Base-by-base conservation (phyloP, 2,329 filamentous ascomycete species). In the Beauveria sp. region DNA sequence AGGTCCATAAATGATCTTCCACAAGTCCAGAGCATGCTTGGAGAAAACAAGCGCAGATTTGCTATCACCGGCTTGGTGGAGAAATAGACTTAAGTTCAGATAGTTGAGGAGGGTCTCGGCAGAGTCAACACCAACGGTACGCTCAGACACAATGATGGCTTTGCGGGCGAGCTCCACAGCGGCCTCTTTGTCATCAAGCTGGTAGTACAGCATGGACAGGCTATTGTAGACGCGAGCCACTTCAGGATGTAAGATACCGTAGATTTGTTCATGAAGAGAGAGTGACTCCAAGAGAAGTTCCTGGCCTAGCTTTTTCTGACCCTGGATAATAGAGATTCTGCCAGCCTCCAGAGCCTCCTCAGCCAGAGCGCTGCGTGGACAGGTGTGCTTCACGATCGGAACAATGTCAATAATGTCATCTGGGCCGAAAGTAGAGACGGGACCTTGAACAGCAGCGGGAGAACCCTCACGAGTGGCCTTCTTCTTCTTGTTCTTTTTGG, bases 211-310 rank as follows among this genome's bases (percentile, higher is more conserved):
- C 81, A 96, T 96, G 3, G 95, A 96, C 51, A 99, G 77, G 58
- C 90, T 92, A 76, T 96, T 93, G 80, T 99, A 99, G 31, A 96
- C 89, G 66, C 93, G 88, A 52, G 93, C 95, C 63, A 98, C 93
- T 76, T 99, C 95, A 1, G 95, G 93, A 73, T 99, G 95, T 28
- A 99, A 82, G 62, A 98, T 96, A 64, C 95, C 95, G 70, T 99
- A 99, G 67, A 99, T 98, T 75, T 99, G 95, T 80, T 99, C 95
- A 71, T 99, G 93, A 49, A 99, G 80, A 51, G 95, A 96, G 64
- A 99, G 79, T 43, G 93, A 97, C 76, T 99, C 95, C n/a, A 98
- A 80, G 34, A 99, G 84, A 62, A 99, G 83, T 75, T 99, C 95
- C 75, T 97, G 93, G 46, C 95, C 95, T 51, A 99, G 85, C 76